phyloP scores from a whole-genome alignment of 2,329 filamentous ascomycete genomes.

The Aureobasidium mangrovei region DNA sequence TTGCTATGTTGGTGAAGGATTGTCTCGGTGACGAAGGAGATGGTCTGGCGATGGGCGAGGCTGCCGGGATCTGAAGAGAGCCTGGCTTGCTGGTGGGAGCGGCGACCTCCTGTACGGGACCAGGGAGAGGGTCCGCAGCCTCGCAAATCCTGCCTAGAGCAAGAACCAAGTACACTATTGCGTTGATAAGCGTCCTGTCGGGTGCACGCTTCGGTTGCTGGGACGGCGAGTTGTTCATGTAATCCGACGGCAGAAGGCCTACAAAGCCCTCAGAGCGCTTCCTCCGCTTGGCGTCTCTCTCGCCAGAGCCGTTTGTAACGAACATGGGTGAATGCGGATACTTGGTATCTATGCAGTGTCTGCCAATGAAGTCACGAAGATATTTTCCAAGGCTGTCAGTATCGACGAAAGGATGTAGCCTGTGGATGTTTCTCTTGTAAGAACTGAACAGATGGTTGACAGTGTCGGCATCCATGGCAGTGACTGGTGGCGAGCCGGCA shows the following conservation, averaged over 20 bases:
- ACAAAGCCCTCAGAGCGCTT: not conserved
- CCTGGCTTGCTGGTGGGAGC: not conserved
- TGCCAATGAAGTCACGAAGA: constrained; percentile 33
- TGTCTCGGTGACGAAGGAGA: constrained; percentile 33
- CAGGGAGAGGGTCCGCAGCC: constrained; percentile 42
- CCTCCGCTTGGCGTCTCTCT: constrained; percentile 15
- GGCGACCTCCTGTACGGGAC: constrained; percentile 44
- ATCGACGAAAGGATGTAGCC: constrained; percentile 56
- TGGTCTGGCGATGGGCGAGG: constrained; percentile 22
- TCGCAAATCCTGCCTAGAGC: constrained; percentile 78
- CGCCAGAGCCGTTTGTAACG: constrained; percentile 5
- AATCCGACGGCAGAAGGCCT: not conserved
- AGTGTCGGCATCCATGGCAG: constrained; percentile 42
- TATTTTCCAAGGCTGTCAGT: constrained; percentile 38
- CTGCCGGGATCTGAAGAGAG: constrained; percentile 19
- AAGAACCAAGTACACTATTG: constrained; percentile 71
- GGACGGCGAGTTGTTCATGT: not conserved
- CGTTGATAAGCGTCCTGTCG: constrained; percentile 55
- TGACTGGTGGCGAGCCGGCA: constrained; percentile 33
- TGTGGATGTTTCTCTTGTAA: constrained; percentile 53
- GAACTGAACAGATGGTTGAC: constrained; percentile 44
- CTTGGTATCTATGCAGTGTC: not conserved
- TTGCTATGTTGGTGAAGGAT: constrained; percentile 20
- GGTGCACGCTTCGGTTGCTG: not conserved
- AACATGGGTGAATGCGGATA: constrained; percentile 11